Conservation (phyloP, 2,329 filamentous ascomycete species). For the Drechslerella coelobrocha region DNA sequence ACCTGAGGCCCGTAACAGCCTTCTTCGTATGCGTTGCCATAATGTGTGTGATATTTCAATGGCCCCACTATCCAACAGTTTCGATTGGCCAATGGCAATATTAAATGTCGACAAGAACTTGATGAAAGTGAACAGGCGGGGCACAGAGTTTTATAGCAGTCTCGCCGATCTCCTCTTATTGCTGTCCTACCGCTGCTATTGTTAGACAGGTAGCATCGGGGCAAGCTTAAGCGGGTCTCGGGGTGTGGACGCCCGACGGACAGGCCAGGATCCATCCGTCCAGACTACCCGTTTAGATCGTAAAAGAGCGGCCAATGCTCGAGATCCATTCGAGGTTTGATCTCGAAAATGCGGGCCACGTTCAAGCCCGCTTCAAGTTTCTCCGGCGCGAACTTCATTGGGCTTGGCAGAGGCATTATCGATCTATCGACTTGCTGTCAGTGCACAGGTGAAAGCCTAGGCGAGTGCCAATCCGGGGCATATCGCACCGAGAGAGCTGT, state of each 20-base stretch:
- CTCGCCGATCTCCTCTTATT: constrained; percentile 10
- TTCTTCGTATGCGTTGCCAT: constrained; percentile 43
- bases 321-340: background rate
- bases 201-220: constrained; percentile 1
- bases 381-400: no score
- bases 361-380: constrained; percentile 29
- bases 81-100: background rate
- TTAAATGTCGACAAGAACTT: background rate
- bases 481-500: constrained; percentile 30
- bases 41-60: background rate
- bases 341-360: background rate
- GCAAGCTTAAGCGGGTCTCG: constrained; percentile 12
- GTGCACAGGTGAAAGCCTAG: constrained; percentile 16
- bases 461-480: constrained; percentile 22
- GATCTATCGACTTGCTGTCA: no score
- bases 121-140: background rate
- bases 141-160: constrained; percentile 34
- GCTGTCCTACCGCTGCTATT: constrained; percentile 3
- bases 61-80: constrained; percentile 16
- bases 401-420: no score
- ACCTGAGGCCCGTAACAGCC: constrained; percentile 24
- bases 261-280: constrained; percentile 34
- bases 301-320: background rate
- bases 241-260: constrained; percentile 46
- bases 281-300: constrained; percentile 32